Evolutionary conservation across 768 basidiomycete species (phyloP), one percentile per base, ranked within the genome.

Genomic region (Agaricus subrufescens): DNA sequence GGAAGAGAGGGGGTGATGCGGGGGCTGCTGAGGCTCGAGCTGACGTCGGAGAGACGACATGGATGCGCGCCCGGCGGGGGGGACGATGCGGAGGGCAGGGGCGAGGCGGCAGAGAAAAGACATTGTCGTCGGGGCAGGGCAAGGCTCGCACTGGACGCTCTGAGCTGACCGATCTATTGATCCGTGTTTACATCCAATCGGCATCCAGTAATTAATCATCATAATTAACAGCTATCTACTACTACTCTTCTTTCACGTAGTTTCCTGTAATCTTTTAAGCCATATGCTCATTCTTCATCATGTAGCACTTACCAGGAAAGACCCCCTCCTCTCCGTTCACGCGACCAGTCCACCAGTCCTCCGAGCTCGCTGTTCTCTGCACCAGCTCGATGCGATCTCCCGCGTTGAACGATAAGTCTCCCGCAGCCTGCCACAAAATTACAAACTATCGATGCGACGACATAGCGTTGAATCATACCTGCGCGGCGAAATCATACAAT

Each of bases 331-430:
- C 67, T 6, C 94, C 94, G 61, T 91, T 85, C 62, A 96, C 52
- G 64, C 82, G 80, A 6, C 96, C 95, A 27, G 94, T 97, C 96
- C 96, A 98, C 95, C 95, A 98, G 66, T 98, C 95, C 67, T 98
- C 92, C 27, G 86, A 67, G 64, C 85, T 94, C 6, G 80, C 82
- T 15, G 87, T 86, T 70, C 82, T 83, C 70, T 94, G 87, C 37
- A 97, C 79, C 52, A 98, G 75, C 72, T 96, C 93, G 69, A 98
- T 98, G 61, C 81, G 77, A 70, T 98, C 95, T 14, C 96, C 96
- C 14, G 84, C 82, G 59, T 77, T 84, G 75, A 98, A 98, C 0
- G 87, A 88, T 54, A 98, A 73, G 70, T 98, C 96, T 1, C 96
- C 96, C 0, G 90, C 93, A 40, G 94, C 91, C 84, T 91, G 60